A percentile compares a stretch with the other conserved stretches of the same genome.
Evolutionary conservation across 2,329 filamentous ascomycete genomes (phyloP).

Genomic region (Colletotrichum lentis): DNA sequence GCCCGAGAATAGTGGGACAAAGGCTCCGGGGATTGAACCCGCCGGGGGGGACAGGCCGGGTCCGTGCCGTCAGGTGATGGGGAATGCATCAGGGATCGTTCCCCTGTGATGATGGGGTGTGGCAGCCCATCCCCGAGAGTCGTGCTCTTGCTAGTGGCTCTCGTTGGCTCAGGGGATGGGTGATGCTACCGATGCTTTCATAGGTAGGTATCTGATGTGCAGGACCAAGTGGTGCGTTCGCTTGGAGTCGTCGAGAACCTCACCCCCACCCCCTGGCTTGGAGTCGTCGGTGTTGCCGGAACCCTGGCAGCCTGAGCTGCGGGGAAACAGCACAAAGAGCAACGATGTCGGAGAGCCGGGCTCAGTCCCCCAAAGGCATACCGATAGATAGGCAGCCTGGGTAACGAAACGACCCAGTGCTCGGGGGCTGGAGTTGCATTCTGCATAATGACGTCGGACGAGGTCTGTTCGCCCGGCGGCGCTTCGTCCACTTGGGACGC

Average conservation of each 20-base stretch:
- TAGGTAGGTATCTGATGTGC: neutral
- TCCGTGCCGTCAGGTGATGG: slow-evolving; percentile 10
- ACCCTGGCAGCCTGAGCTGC: neutral
- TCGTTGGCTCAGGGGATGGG: neutral
- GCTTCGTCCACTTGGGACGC: neutral
- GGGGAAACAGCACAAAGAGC: neutral
- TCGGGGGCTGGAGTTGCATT: neutral
- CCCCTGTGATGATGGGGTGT: neutral
- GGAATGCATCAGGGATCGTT: neutral
- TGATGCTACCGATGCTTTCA: neutral
- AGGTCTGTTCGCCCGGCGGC: neutral
- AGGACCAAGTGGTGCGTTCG: neutral
- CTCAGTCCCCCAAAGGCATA: neutral
- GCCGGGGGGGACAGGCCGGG: neutral
- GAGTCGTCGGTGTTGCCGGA: slow-evolving; percentile 4
- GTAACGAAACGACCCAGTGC: neutral
- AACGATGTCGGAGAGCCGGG: neutral
- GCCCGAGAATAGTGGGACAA: slow-evolving; percentile 10
- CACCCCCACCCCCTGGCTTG: neutral
- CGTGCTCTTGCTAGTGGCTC: neutral
- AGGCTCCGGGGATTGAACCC: neutral
- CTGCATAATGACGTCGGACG: slow-evolving; percentile 6
- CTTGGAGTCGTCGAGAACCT: neutral
- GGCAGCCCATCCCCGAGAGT: neutral
- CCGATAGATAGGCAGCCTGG: neutral